Base-by-base conservation (phyloP, 805 yeast genomes). In the Starmerella khaoyaiensis region DNA sequence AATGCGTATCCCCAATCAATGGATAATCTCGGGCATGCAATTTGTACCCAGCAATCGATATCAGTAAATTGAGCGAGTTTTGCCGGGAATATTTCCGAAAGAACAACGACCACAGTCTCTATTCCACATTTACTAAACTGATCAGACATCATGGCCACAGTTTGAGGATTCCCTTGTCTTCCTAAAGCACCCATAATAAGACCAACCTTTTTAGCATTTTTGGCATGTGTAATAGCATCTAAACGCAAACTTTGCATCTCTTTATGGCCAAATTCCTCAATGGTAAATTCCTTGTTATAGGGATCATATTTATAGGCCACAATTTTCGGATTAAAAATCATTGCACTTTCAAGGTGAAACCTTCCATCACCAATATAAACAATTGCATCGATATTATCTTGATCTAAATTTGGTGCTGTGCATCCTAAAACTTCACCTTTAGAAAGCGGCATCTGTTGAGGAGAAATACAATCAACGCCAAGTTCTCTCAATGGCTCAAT, bases 1-100 rank as follows among this genome's bases (percentile, higher is more conserved):
- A 90, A 90, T 0, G 98, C 98, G 57, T 90, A 90, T 0, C 98
- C 98, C 98, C 98, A 90, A 57, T 90, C 98, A 28, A 90, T 87
- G 2, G 94, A 82, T 31, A 90, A 62, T 51, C 98, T 67, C 0
- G 98, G 98, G 56, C 98, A 90, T 0, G 98, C 98, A 3, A 90
- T 94, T 59, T 90, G 98, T 11, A 90, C 80, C 67, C 90, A 90
- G 2, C 86, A 93, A 58, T 90, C 98, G 14, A 87, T 72, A 51
- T 82, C 90, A 50, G 82, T 86, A 59, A 90, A 90, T 76, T 80
- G 78, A 9, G 95, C 77, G 25, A 90, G 63, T 50, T 90, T 90
- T 36, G 74, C 79, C 0, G 98, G 98, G 59, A 90, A 86, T 15
- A 90, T 83, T 57, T 90, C 98, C 39, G 94, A 79, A 12, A 90